These are phyloP conservation scores for Eucalyptus erythrocorys DNA, from an alignment of 345 rosid species.

Conservation along the genomic window DNA sequence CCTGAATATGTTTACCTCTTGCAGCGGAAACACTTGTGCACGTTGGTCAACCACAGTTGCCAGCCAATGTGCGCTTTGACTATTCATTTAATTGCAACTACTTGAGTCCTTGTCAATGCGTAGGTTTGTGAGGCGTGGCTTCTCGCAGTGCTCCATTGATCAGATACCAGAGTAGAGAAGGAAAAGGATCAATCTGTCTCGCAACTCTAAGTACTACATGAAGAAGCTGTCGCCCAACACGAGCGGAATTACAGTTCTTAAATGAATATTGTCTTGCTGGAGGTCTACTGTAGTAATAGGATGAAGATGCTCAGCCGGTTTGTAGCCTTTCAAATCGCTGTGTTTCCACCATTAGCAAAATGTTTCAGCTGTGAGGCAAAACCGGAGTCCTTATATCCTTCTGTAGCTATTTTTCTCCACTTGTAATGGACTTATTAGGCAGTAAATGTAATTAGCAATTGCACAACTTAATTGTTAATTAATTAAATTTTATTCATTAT, in stretches of 20 bases:
- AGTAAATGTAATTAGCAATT: background rate
- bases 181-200: constrained; percentile 61
- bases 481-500: background rate
- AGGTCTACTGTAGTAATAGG: background rate
- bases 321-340: background rate
- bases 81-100: background rate
- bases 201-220: constrained; percentile 72
- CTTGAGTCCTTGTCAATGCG: background rate
- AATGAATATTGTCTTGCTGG: background rate
- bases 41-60: background rate
- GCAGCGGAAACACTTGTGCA: background rate
- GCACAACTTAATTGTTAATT: background rate
- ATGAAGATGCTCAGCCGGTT: background rate
- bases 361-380: background rate
- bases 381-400: background rate
- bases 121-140: constrained; percentile 82
- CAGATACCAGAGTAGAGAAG: constrained; percentile 57
- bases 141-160: constrained; percentile 62
- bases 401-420: background rate
- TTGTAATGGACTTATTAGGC: background rate
- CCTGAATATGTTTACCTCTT: background rate
- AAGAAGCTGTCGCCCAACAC: constrained; percentile 63
- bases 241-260: constrained; percentile 42
- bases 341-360: background rate
- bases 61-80: background rate